phyloP scores from a whole-genome alignment of 2,329 filamentous ascomycete species.

The Chaetomium olivaceum region DNA sequence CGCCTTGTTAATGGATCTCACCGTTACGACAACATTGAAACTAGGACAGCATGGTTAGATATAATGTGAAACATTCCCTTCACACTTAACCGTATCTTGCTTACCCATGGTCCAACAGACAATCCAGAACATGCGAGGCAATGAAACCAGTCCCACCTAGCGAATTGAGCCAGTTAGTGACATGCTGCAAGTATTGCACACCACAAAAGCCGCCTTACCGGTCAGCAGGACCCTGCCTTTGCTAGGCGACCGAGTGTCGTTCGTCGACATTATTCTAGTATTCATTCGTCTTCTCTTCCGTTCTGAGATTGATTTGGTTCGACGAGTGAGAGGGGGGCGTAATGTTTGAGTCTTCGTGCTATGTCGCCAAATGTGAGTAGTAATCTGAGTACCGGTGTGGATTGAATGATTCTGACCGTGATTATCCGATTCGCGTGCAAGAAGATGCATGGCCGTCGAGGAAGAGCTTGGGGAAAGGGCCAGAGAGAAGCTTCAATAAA shows the following conservation, averaged over 20 bases:
- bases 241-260: neutral
- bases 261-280: neutral
- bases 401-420: neutral
- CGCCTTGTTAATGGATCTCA: conserved; percentile 51
- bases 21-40: conserved; percentile 48
- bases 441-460: no score
- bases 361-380: neutral
- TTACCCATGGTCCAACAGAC: conserved; percentile 46
- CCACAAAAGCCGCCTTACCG: conserved; percentile 20
- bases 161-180: neutral
- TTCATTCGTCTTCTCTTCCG: no score
- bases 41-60: conserved; percentile 28
- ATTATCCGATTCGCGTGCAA: no score
- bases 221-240: conserved; percentile 35
- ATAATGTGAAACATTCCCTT: neutral
- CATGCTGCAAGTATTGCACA: neutral
- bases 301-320: neutral
- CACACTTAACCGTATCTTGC: neutral
- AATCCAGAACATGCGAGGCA: conserved; percentile 53
- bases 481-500: neutral
- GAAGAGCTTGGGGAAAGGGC: neutral
- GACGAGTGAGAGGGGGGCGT: neutral
- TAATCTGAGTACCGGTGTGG: neutral
- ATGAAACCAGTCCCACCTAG: conserved; percentile 56
- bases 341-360: neutral